phyloP scores from a whole-genome alignment of 2,329 filamentous ascomycete genomes.

The Colletotrichum lentis region DNA sequence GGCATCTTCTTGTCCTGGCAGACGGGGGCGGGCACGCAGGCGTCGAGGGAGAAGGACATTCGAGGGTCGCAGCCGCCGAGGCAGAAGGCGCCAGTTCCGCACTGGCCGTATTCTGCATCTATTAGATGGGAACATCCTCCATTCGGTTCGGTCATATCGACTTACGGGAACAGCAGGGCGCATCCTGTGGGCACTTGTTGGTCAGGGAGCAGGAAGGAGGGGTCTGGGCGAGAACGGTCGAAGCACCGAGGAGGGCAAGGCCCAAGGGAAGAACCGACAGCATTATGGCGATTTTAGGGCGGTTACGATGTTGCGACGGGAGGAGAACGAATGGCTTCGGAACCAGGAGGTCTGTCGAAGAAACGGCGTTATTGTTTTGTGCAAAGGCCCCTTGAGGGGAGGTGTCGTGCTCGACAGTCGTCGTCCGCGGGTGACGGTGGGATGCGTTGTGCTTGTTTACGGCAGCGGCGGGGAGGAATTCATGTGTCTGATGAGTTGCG shows the following conservation, averaged over 20 bases:
- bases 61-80: slow-evolving; percentile 93
- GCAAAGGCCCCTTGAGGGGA: background rate
- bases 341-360: background rate
- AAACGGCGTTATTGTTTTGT: background rate
- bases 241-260: slow-evolving; percentile 51
- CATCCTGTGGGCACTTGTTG: slow-evolving; percentile 72
- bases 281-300: slow-evolving; percentile 14
- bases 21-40: slow-evolving; percentile 84
- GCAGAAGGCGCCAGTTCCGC: slow-evolving; percentile 93
- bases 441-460: slow-evolving; percentile 18
- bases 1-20: slow-evolving; percentile 79
- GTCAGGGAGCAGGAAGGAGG: slow-evolving; percentile 55
- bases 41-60: slow-evolving; percentile 81
- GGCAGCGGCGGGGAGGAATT: slow-evolving; percentile 23
- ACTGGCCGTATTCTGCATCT: slow-evolving; percentile 82
- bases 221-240: slow-evolving; percentile 48
- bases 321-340: background rate
- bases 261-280: slow-evolving; percentile 46
- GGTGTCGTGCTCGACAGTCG: slow-evolving; percentile 6
- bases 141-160: slow-evolving; percentile 40
- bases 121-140: background rate
- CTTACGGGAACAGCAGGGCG: slow-evolving; percentile 85
- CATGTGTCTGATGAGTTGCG: slow-evolving; percentile 17
- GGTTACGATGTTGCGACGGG: slow-evolving; percentile 7
- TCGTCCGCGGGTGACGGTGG: slow-evolving; percentile 21